Conservation (phyloP, 768 basidiomycete genomes). For the Podaxis carcinomalis region DNA sequence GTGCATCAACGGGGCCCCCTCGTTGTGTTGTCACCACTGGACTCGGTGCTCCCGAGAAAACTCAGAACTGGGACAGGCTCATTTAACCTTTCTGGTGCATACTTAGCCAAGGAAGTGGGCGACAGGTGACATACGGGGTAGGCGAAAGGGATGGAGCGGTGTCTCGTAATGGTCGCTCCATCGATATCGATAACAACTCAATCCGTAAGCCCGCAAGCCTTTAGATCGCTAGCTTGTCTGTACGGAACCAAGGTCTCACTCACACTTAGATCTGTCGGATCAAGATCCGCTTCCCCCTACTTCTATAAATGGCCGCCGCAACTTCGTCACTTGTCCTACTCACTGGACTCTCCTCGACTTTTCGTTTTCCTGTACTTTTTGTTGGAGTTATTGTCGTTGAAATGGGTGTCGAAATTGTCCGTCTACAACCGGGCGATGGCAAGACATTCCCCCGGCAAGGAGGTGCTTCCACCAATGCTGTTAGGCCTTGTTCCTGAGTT, state of each 20-base stretch:
- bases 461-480: slow-evolving; percentile 37
- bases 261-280: slow-evolving; percentile 49
- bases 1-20: neutral
- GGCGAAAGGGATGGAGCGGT: slow-evolving; percentile 12
- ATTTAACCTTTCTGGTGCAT: slow-evolving; percentile 8
- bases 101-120: neutral
- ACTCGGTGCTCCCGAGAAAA: slow-evolving; percentile 2
- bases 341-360: slow-evolving; percentile 3
- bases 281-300: slow-evolving; percentile 68
- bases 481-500: neutral
- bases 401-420: slow-evolving; percentile 71
- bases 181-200: slow-evolving; percentile 27
- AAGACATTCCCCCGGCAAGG: slow-evolving; percentile 60
- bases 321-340: slow-evolving; percentile 31
- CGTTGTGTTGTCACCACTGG: neutral
- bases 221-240: slow-evolving; percentile 6
- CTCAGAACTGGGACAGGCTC: slow-evolving; percentile 1
- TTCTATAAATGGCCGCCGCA: slow-evolving; percentile 38
- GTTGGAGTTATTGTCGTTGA: slow-evolving; percentile 1
- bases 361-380: slow-evolving; percentile 10
- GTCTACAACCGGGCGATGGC: slow-evolving; percentile 58
- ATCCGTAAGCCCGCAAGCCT: slow-evolving; percentile 4
- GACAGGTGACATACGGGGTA: slow-evolving; percentile 12
- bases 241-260: slow-evolving; percentile 2
- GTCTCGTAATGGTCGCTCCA: slow-evolving; percentile 14